A percentile compares a stretch with the other conserved stretches of the same genome.
phyloP scores from a whole-genome alignment of 2,329 filamentous ascomycete genomes.

The Amylocarpus encephaloides region DNA sequence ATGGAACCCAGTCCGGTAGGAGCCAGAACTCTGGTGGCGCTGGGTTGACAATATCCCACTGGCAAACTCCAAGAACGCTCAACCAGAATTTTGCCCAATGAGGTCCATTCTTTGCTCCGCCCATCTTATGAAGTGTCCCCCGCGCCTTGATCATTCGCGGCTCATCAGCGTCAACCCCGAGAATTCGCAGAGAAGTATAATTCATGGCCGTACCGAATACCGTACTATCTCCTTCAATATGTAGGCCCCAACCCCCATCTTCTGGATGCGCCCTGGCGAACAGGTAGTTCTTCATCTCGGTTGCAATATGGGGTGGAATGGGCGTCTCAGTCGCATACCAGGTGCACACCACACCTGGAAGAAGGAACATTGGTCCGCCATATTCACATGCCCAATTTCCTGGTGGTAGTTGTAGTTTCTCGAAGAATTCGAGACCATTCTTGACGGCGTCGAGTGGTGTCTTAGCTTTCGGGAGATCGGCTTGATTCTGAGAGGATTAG shows the following conservation, averaged over 20 bases:
- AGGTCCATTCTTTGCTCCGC: constrained; percentile 75
- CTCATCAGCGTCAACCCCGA: constrained; percentile 80
- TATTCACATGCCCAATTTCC: constrained; percentile 98
- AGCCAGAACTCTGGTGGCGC: constrained; percentile 92
- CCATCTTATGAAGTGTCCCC: constrained; percentile 73
- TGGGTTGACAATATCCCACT: constrained; percentile 93
- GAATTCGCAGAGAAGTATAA: constrained; percentile 71
- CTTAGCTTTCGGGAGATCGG: constrained; percentile 61
- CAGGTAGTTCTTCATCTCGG: constrained; percentile 89
- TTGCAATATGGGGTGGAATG: constrained; percentile 71
- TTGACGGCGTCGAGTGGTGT: constrained; percentile 69
- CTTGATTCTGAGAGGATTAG: constrained; percentile 54
- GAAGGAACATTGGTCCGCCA: constrained; percentile 91
- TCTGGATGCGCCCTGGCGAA: constrained; percentile 76
- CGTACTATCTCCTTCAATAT: constrained; percentile 88
- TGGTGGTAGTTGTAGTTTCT: constrained; percentile 77
- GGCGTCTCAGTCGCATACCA: constrained; percentile 88
- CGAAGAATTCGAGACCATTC: constrained; percentile 85
- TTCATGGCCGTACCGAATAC: constrained; percentile 89
- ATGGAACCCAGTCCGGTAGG: constrained; percentile 81
- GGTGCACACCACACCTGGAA: constrained; percentile 76
- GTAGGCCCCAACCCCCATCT: constrained; percentile 95
- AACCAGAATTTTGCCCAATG: constrained; percentile 99
- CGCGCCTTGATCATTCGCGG: constrained; percentile 80
- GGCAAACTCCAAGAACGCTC: constrained; percentile 70